Conservation (phyloP, 805 yeast genomes). For the Lipomyces japonicus region DNA sequence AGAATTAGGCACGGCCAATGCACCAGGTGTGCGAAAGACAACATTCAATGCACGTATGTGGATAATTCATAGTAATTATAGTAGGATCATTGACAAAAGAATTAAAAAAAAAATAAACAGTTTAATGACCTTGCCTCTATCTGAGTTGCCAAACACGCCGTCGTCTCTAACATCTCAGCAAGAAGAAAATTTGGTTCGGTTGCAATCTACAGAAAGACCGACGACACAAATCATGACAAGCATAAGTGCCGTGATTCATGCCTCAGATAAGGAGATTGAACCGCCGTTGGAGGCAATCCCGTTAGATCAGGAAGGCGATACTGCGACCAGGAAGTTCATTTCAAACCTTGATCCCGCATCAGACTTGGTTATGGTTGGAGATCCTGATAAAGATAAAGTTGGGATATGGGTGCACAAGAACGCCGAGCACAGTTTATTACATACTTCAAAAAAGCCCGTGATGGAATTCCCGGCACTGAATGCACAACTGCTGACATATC, state of each 20-base stretch:
- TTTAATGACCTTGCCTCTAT: no score
- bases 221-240: constrained; percentile 12
- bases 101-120: no score
- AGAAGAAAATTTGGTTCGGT: no score
- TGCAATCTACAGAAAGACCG: no score
- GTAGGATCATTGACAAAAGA: no score
- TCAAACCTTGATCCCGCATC: constrained; percentile 30
- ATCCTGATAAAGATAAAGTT: constrained; percentile 24
- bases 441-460: constrained; percentile 4
- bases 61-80: no score
- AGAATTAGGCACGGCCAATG: constrained; percentile 15
- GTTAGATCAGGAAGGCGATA: constrained; percentile 9
- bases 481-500: constrained; percentile 33
- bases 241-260: constrained; percentile 15
- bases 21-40: constrained; percentile 14
- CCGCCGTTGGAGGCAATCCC: constrained; percentile 17
- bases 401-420: constrained; percentile 30
- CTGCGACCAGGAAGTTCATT: constrained; percentile 22
- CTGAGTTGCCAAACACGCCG: no score
- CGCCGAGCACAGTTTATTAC: not conserved
- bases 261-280: constrained; percentile 10
- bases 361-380: constrained; percentile 29
- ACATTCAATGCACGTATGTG: constrained; percentile 19
- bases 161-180: no score
- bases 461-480: constrained; percentile 16